phyloP scores from a whole-genome alignment of 805 yeast genomes.

The Torulaspora maleeae region DNA sequence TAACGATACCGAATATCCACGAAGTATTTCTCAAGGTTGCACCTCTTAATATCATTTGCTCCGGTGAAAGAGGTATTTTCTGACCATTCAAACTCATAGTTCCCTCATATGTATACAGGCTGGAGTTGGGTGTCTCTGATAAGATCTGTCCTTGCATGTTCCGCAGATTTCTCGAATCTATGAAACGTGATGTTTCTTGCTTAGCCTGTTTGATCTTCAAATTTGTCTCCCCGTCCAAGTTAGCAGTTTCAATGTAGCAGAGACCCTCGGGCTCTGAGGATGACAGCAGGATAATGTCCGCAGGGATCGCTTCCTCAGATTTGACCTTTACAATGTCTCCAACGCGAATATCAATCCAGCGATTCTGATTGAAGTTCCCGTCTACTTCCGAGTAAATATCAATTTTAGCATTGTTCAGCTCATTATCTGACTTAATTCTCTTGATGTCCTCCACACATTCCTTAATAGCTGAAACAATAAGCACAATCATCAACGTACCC shows the following conservation, averaged over 20 bases:
- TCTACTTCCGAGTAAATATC: slow-evolving; percentile 54
- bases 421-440: slow-evolving; percentile 82
- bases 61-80: slow-evolving; percentile 75
- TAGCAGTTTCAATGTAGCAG: slow-evolving; percentile 96
- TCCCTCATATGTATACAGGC: slow-evolving; percentile 93
- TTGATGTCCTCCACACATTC: slow-evolving; percentile 89
- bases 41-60: slow-evolving; percentile 88
- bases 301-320: slow-evolving; percentile 90
- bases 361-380: slow-evolving; percentile 59
- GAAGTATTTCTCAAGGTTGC: slow-evolving; percentile 92
- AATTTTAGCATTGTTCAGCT: slow-evolving; percentile 73
- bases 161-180: slow-evolving; percentile 57
- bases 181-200: slow-evolving; percentile 67
- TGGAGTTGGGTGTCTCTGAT: slow-evolving; percentile 91
- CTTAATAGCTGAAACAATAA: slow-evolving; percentile 85
- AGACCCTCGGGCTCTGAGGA: slow-evolving; percentile 98
- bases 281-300: slow-evolving; percentile 77
- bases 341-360: slow-evolving; percentile 84
- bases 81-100: slow-evolving; percentile 54
- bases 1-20: slow-evolving; percentile 90
- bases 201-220: slow-evolving; percentile 88
- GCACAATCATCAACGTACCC: slow-evolving; percentile 80
- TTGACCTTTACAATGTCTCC: slow-evolving; percentile 86
- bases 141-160: slow-evolving; percentile 54
- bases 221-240: slow-evolving; percentile 96